Base-by-base conservation (phyloP, 257 asterid genomes). In the Coffea canephora region DNA sequence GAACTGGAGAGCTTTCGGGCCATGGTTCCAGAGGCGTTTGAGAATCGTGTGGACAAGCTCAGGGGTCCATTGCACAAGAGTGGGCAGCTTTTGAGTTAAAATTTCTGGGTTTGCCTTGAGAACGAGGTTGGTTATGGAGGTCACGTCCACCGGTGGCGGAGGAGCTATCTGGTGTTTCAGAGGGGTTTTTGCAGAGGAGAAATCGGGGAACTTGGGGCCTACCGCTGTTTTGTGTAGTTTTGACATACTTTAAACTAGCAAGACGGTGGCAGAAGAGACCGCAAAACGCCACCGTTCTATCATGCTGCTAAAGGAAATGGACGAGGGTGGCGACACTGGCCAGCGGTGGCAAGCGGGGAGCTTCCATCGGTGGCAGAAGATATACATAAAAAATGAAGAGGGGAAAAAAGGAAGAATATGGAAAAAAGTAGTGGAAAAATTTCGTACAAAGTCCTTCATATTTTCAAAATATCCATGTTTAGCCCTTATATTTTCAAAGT, bases 1-100 rank as follows among this genome's bases (percentile, higher is more conserved):
- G 83, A 92, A 89, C n/a, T 90, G 91, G 84, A 96, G 91, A 78
- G 98, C 99, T 87, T 91, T 96, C 3, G 98, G 99, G 78, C 96
- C 97, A 71, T 96, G 97, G 86, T 96, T 93, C 99, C 98, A 96
- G 12, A 96, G 90, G 82, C 94, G 90, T 79, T 93, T 95, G 86
- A 95, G 93, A 75, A 92, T 80, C n/a, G 88, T 50, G 69, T 88
- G 85, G 77, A 94, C 98, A 65, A 90, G 84, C 66, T 83, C 67
- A 0, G 96, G 95, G 19, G 91, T 84, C 97, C 97, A 94, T 16
- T 83, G 80, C 59, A 83, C 80, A n/a, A 82, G 19, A 75, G 79
- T 74, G 67, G 83, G 83, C 79, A 91, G 86, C 69, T 86, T 75
- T 31, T 86, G 84, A 16, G 87, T 36, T 25, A 90, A 85, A 14